phyloP scores from a whole-genome alignment of 129 eudicot species.

The Artemisia annua region DNA sequence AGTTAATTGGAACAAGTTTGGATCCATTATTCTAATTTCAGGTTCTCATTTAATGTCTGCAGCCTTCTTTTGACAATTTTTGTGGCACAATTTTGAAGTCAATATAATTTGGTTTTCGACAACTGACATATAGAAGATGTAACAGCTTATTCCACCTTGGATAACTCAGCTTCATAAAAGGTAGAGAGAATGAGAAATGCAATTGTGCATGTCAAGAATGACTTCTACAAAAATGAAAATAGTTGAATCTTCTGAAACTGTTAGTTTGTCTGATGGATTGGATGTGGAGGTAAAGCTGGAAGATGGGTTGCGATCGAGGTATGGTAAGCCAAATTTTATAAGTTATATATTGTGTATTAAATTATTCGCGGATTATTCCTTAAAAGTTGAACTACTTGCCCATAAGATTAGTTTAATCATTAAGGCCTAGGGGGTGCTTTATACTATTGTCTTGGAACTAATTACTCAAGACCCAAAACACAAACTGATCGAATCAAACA shows the following conservation, averaged over 20 bases:
- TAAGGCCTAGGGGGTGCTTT: too few species aligned
- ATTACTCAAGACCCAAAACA: too few species aligned
- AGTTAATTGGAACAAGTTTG: neutral
- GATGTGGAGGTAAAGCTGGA: conserved; percentile 16
- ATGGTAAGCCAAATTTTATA: conserved; percentile 25
- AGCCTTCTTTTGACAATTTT: conserved; percentile 26
- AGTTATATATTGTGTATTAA: conserved; percentile 51
- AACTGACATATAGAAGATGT: conserved; percentile 1
- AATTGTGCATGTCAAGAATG: conserved; percentile 21
- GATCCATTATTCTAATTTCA: neutral
- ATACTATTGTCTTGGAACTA: too few species aligned
- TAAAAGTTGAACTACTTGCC: too few species aligned
- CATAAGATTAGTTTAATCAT: too few species aligned
- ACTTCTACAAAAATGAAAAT: conserved; percentile 15
- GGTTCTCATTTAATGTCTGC: conserved; percentile 12
- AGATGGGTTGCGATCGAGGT: neutral
- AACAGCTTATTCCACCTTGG: conserved; percentile 8
- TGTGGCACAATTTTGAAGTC: conserved; percentile 1
- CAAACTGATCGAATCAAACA: too few species aligned
- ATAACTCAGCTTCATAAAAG: conserved; percentile 10
- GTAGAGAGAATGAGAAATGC: conserved; percentile 21
- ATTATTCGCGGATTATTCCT: neutral
- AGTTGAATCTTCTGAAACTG: conserved; percentile 28
- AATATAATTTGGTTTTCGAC: neutral
- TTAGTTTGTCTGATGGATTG: conserved; percentile 28